These are phyloP conservation scores for Aspergillus phoenicis DNA, from an alignment of 2,329 filamentous ascomycete species.

Conservation along the genomic window DNA sequence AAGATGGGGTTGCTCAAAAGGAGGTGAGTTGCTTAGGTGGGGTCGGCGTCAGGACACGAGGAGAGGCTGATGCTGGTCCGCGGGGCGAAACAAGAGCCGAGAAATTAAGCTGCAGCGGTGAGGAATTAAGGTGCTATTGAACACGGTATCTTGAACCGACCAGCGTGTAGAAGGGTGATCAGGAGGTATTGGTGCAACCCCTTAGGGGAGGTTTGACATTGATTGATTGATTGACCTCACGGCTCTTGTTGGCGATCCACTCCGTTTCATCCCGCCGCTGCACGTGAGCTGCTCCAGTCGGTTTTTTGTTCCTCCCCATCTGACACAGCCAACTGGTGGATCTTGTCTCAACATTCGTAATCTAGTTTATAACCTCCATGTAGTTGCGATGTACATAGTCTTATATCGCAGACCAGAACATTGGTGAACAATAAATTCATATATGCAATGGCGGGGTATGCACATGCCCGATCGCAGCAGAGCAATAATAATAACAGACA, in stretches of 20 bases:
- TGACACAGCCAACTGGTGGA: slow-evolving; percentile 2
- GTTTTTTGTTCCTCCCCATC: too few species aligned
- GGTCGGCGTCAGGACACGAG: slow-evolving; percentile 15
- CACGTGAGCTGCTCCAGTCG: slow-evolving; percentile 7
- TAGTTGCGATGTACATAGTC: too few species aligned
- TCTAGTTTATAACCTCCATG: too few species aligned
- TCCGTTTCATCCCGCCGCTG: slow-evolving; percentile 6
- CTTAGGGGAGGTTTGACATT: slow-evolving; percentile 8
- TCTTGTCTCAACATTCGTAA: not conserved
- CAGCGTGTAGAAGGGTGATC: not conserved
- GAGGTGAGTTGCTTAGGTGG: slow-evolving; percentile 18
- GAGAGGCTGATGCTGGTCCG: slow-evolving; percentile 4
- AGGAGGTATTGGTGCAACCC: not conserved
- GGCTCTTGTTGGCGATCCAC: slow-evolving; percentile 6
- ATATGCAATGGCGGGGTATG: slow-evolving; percentile 41
- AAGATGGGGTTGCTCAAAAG: not conserved
- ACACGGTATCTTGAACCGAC: slow-evolving; percentile 8
- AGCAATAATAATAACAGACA: slow-evolving; percentile 11
- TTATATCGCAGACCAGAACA: not conserved
- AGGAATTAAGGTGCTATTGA: not conserved
- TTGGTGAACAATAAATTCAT: slow-evolving; percentile 17
- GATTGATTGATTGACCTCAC: slow-evolving; percentile 6
- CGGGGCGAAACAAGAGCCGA: not conserved
- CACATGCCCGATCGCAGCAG: slow-evolving; percentile 35
- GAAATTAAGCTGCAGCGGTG: slow-evolving; percentile 1